Evolutionary conservation across 352 stramenopile species (phyloP), one percentile per base, ranked within the genome.

Genomic region (Phytophthora citricola): DNA sequence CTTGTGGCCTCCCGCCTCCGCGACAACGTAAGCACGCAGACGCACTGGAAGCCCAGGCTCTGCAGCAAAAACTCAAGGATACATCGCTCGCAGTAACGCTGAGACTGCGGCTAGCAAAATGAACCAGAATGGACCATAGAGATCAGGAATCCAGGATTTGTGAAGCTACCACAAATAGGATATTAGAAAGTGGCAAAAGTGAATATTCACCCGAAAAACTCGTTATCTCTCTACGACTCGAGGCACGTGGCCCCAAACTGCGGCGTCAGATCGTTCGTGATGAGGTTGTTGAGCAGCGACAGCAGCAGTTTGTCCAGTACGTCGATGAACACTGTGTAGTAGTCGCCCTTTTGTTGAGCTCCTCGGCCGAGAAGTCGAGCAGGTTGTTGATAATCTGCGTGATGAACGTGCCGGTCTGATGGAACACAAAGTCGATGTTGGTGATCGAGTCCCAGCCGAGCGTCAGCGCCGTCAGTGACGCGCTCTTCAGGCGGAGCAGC

Each of bases 281-380:
- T 71, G 49, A 86, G 31, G 43, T 79, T 71, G 76, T 89, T 89
- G 43, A 86, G 52, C 7, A 85, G 60, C 41, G 78, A 85, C 38
- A 78, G 78, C 58, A 69, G 36, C 22, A 86, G 45, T 57, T 69
- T 75, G 50, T 85, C 57, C 36, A 73, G 58, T 32, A 82, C 56
- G 4, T 66, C 32, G 44, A 79, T 79, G 51, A 80, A 70, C n/a
- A 60, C 69, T 11, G 73, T 83, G 76, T 87, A 87, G 32, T 78
- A 59, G 59, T 81, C 69, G 55, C 74, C 76, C 78, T 88, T 90
- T 88, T 87, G 79, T 90, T 90, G 51, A 88, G 44, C 50, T 79
- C 60, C 14, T 74, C 64, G 14, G 75, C 75, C 24, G 71, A 84
- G 61, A 89, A 85, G 49, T 73, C 50, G 11, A 86, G 59, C 45